Conservation (phyloP, 192 early-diverging fungal genomes). For the Chytriomyces hyalinus region DNA sequence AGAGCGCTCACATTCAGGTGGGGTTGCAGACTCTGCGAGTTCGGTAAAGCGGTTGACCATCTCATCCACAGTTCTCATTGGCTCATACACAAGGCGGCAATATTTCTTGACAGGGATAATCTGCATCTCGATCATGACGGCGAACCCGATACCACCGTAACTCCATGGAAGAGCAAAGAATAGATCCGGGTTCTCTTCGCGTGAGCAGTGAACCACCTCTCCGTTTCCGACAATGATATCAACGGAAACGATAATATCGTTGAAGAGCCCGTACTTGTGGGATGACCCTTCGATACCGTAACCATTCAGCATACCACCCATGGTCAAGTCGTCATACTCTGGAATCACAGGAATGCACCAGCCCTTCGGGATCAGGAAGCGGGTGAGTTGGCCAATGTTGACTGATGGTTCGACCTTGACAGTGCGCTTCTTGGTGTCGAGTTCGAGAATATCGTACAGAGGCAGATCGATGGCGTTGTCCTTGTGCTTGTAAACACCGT, state of each 20-base stretch:
- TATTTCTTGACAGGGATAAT: constrained; percentile 51
- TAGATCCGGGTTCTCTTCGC: constrained; percentile 45
- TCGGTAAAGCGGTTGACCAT: constrained; percentile 45
- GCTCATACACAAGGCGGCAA: constrained; percentile 44
- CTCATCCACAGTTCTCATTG: constrained; percentile 37
- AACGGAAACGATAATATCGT: constrained; percentile 38
- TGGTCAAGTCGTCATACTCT: constrained; percentile 50
- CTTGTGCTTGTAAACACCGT: constrained; percentile 39
- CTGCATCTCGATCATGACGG: constrained; percentile 45
- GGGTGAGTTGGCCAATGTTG: constrained; percentile 49
- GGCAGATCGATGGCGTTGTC: constrained; percentile 36
- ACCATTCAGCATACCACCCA: constrained; percentile 50
- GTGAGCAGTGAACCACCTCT: constrained; percentile 43
- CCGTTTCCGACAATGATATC: constrained; percentile 47
- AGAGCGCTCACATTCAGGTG: constrained; percentile 32
- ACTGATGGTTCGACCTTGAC: constrained; percentile 46
- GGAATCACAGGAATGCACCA: constrained; percentile 45
- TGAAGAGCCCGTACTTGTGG: constrained; percentile 52
- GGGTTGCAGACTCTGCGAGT: constrained; percentile 33
- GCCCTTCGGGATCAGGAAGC: constrained; percentile 42
- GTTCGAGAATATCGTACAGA: constrained; percentile 45
- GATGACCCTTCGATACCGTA: constrained; percentile 49
- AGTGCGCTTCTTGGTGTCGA: constrained; percentile 32
- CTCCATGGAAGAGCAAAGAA: constrained; percentile 49
- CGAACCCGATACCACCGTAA: constrained; percentile 51